Percentiles rank a stretch among this genome's conserved stretches.
Evolutionary conservation across 202 grass and related monocot genomes (phyloP).

Genomic region (Zizania palustris): DNA sequence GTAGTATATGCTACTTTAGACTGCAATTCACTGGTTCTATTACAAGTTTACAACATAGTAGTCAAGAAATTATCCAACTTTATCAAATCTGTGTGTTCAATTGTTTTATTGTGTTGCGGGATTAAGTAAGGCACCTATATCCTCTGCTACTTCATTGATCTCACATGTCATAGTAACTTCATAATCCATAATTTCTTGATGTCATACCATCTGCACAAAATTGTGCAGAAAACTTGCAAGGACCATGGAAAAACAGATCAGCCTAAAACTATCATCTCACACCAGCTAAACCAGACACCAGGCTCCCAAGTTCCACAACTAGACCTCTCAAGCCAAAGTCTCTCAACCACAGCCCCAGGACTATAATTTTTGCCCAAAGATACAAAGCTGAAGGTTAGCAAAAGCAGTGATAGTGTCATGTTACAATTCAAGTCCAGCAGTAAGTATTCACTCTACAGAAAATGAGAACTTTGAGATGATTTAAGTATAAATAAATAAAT

Average conservation of each 20-base stretch:
- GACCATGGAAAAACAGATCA: background rate
- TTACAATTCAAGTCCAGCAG: background rate
- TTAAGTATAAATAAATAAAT: background rate
- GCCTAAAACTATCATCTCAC: background rate
- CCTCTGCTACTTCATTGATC: background rate
- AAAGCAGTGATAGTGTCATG: background rate
- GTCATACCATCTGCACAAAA: background rate
- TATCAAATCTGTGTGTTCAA: background rate
- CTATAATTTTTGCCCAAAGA: background rate
- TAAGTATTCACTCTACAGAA: background rate
- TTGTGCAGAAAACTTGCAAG: conserved; percentile 1
- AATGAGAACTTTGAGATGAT: background rate
- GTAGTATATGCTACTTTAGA: conserved; percentile 18
- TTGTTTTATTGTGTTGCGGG: background rate
- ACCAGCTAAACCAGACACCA: background rate
- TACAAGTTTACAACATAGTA: background rate
- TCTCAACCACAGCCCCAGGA: background rate
- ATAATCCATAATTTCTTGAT: background rate
- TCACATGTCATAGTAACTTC: background rate
- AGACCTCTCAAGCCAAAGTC: background rate
- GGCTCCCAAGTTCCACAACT: background rate
- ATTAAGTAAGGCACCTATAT: background rate
- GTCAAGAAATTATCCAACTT: background rate
- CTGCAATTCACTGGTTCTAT: background rate
- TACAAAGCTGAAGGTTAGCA: background rate